Evolutionary conservation across 352 stramenopile species (phyloP), one percentile per base, ranked within the genome.

Genomic region (Phytopythium aichiense): DNA sequence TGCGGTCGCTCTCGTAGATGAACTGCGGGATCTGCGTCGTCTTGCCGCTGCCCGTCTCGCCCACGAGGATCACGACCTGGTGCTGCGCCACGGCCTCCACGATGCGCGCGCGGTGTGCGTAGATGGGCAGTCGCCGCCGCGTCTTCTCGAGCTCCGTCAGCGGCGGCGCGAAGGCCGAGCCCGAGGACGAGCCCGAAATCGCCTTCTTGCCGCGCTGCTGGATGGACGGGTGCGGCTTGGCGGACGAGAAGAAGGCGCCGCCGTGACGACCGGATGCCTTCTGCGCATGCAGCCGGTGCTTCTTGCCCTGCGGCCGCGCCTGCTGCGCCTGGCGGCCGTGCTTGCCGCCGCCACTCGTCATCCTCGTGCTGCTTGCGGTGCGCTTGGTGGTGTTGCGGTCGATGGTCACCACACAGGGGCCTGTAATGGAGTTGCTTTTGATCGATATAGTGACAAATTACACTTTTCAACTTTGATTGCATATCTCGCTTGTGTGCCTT

Each of bases 1-100:
- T 40, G 11, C 69, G 67, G 60, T 88, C 68, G 49, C 73, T 80
- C 64, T 94, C 87, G 50, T 86, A 88, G 33, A 96, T 79, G 61
- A 91, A 96, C 70, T 96, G 87, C 30, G 87, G 87, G 58, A 96
- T 90, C 69, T 97, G 89, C 48, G 90, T 97, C 60, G 90, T 96
- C 73, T 97, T 97, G 60, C 90, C 90, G 48, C 84, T 96, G 25
- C 91, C 91, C 0, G 91, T 97, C 71, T 96, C 87, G 37, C 91
- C 91, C 23, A 96, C 81, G 55, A 97, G 77, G 56, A 97, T 94
- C 60, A 94, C 68, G 9, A 95, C 84, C 68, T 86, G 85, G 68
- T 91, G 72, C 63, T 58, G 66, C 54, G 77, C 68, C 3, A 95
- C 59, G 4, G 76, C 74, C 30, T 76, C 68, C n/a, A 95, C 66